A percentile compares a stretch with the other conserved stretches of the same genome.
These are phyloP conservation scores for Boletus huronensis DNA, from an alignment of 768 basidiomycete genomes.

Conservation along the genomic window DNA sequence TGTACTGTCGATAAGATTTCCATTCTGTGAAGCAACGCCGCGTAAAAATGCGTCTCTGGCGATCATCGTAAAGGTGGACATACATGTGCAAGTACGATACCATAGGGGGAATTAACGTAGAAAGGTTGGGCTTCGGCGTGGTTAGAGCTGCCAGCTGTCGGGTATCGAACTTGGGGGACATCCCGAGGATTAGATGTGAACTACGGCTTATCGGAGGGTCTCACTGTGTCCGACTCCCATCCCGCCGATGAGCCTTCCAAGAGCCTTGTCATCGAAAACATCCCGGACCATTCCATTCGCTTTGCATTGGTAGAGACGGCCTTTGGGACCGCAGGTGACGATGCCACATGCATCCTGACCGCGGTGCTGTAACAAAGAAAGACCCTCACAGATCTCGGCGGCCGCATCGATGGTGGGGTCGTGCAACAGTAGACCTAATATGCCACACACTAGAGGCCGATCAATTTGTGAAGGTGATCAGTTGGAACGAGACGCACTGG, in stretches of 20 bases:
- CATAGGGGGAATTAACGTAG: conserved; percentile 99
- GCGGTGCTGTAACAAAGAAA: conserved; percentile 94
- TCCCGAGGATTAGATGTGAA: conserved; percentile 11
- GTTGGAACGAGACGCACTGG: conserved; percentile 28
- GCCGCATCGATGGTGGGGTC: conserved; percentile 75
- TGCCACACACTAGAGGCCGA: conserved; percentile 73
- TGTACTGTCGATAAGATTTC: conserved; percentile 92
- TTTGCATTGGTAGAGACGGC: conserved; percentile 96
- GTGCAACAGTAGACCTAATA: conserved; percentile 82
- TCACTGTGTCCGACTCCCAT: conserved; percentile 98
- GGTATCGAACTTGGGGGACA: conserved; percentile 78
- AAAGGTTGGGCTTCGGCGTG: conserved; percentile 98
- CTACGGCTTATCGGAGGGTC: conserved; percentile 15
- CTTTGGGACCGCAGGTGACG: conserved; percentile 92
- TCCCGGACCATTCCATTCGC: conserved; percentile 99
- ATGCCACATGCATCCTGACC: conserved; percentile 99
- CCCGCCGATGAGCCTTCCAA: conserved; percentile 77
- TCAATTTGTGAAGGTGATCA: not conserved
- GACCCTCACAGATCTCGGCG: conserved; percentile 87
- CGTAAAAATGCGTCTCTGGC: not conserved
- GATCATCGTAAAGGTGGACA: conserved; percentile 25
- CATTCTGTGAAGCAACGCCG: conserved; percentile 61
- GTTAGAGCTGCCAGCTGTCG: conserved; percentile 95
- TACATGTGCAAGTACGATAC: conserved; percentile 97
- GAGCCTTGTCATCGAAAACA: conserved; percentile 79